Base-by-base conservation (phyloP, 768 basidiomycete genomes). In the Mycena pura region DNA sequence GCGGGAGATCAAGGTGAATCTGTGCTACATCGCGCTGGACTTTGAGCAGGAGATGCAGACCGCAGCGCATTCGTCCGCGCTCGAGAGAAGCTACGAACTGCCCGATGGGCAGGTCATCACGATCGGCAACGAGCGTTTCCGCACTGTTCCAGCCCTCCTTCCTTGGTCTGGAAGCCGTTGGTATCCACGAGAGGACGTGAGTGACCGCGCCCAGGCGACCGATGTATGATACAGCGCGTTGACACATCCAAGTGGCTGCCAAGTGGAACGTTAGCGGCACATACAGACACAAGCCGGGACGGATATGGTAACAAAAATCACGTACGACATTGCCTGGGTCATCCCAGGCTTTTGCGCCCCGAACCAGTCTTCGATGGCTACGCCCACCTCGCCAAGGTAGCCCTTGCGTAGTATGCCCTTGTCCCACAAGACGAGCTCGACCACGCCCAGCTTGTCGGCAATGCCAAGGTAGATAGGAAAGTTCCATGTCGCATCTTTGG, bases 361-460 rank as follows among this genome's bases (percentile, higher is more conserved):
- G n/a, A 95, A 97, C 93, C 94, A 96, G 31, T 92, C 87, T 19
- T 88, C 88, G n/a, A 96, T 71, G 0, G 86, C 84, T 7, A 98
- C 65, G 0, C 89, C 84, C 5, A 86, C 84, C 74, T 99, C 96
- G 17, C 97, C 97, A 15, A 99, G 82, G 72, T 97, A 99, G 43
- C 98, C 96, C 77, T 95, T 97, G 69, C 82, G 85, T 68, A 95
- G 73, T 65, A 92, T 79, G 74, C 98, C 96, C 78, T 90, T 95
- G 75, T 96, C 95, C 96, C 96, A 99, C 0, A 95, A 82, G 14
- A 97, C 88, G 31, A 94, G 78, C 74, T 98, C 95, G 40, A 98
- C 68, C 2, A 83, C 86, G 31, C 91, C 90, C 5, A 92, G 81
- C 43, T 80, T 79, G 66, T 91, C 90, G 0, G 89, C 88, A 25